Evolutionary conservation across 345 rosid genomes (phyloP).

Genomic region (Syzygium grande): DNA sequence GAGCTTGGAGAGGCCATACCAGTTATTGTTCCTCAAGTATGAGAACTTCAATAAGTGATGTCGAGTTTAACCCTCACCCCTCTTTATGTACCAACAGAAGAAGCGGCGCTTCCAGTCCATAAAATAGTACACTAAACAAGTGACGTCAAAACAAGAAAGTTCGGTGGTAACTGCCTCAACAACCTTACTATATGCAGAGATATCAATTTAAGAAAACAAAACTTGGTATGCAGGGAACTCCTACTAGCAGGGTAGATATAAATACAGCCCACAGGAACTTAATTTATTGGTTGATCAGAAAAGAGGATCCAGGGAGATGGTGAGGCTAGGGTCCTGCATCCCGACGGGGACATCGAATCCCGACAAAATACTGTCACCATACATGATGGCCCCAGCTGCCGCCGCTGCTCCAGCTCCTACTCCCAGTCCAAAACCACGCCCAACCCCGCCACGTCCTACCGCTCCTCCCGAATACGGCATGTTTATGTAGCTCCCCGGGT

Average conservation of each 20-base stretch:
- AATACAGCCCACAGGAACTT: background rate
- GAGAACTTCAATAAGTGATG: background rate
- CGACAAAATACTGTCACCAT: background rate
- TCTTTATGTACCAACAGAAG: background rate
- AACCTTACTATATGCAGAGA: background rate
- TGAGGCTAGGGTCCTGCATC: conserved; percentile 2
- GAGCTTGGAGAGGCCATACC: background rate
- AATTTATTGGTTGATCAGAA: background rate
- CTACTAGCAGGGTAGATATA: background rate
- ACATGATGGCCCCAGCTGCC: background rate
- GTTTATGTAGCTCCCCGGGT: background rate
- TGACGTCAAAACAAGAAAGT: background rate
- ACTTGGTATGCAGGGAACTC: background rate
- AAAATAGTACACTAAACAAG: background rate
- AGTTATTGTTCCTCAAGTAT: background rate
- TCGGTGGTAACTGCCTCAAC: background rate
- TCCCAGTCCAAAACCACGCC: conserved; percentile 2
- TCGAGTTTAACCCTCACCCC: background rate
- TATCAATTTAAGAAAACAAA: background rate
- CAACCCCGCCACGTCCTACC: background rate
- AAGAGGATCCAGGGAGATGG: conserved; percentile 1
- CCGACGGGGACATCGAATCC: conserved; percentile 1
- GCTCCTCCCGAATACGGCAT: conserved; percentile 4
- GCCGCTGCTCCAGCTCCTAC: conserved; percentile 3
- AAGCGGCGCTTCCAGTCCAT: background rate